Evolutionary conservation across 345 rosid species (phyloP).

Genomic region (Rhizophora mangle): DNA sequence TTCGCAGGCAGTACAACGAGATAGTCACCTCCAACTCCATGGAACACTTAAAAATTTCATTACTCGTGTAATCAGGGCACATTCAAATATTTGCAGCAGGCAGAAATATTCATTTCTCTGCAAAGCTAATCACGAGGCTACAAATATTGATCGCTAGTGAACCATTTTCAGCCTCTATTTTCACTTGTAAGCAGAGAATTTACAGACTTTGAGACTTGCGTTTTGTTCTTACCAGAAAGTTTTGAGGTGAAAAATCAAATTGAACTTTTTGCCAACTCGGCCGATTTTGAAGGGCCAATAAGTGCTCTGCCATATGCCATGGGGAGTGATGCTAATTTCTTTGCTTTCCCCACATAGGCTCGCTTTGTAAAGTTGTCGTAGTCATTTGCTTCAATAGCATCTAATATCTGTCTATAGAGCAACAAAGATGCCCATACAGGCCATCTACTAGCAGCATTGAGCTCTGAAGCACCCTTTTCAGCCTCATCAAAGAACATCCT

Average conservation of each 20-base stretch:
- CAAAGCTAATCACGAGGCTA: too few species aligned
- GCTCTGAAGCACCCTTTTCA: slow-evolving; percentile 45
- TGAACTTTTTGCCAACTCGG: neutral
- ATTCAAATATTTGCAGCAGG: too few species aligned
- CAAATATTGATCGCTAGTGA: neutral
- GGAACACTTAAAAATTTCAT: too few species aligned
- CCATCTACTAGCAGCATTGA: slow-evolving; percentile 46
- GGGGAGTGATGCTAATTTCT: slow-evolving; percentile 38
- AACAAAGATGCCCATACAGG: slow-evolving; percentile 52
- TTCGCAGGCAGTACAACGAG: too few species aligned
- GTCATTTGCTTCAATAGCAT: slow-evolving; percentile 50
- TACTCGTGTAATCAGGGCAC: too few species aligned
- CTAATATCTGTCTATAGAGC: slow-evolving; percentile 45
- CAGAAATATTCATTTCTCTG: too few species aligned
- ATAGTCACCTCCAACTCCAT: too few species aligned
- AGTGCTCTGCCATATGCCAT: slow-evolving; percentile 45
- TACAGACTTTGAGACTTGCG: neutral
- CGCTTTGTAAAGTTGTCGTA: slow-evolving; percentile 45
- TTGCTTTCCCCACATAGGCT: slow-evolving; percentile 48
- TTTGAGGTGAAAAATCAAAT: neutral
- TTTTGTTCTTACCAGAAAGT: neutral
- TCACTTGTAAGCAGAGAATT: neutral
- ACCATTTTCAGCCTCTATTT: neutral
- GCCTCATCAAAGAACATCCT: slow-evolving; percentile 53
- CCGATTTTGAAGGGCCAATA: slow-evolving; percentile 22